Conservation (phyloP, 106 monocot genomes). For the Allium fistulosum region DNA sequence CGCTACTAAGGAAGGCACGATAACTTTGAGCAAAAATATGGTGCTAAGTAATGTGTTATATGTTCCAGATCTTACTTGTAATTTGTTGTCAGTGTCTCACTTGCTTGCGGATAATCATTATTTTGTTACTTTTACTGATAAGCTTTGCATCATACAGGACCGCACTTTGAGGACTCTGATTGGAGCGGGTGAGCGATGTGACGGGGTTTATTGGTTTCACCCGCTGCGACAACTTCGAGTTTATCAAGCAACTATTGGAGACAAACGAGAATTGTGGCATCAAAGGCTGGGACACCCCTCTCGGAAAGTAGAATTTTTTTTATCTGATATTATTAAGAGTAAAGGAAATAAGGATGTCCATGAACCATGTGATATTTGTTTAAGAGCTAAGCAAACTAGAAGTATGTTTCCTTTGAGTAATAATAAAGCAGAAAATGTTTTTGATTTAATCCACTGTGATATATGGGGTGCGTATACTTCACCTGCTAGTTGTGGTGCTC, state of each 20-base stretch:
- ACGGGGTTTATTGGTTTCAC: neutral
- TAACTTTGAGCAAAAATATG: neutral
- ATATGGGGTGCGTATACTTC: neutral
- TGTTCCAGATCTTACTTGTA: neutral
- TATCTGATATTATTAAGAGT: neutral
- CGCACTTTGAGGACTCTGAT: neutral
- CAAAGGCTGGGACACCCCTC: neutral
- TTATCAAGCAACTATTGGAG: neutral
- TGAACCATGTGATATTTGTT: neutral
- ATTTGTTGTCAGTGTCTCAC: neutral
- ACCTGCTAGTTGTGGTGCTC: neutral
- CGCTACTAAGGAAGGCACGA: neutral
- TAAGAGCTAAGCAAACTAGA: slow-evolving; percentile 5
- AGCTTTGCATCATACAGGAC: neutral
- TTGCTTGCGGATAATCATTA: neutral
- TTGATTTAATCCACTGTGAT: neutral
- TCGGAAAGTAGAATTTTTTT: neutral
- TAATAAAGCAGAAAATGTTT: neutral
- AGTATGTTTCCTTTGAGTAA: neutral
- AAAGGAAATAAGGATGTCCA: neutral
- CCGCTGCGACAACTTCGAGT: neutral
- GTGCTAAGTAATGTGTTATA: neutral
- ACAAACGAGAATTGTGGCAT: neutral
- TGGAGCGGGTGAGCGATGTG: slow-evolving; percentile 1
- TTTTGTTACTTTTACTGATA: neutral